A percentile compares a stretch with the other conserved stretches of the same genome.
Conservation (phyloP, 2,329 filamentous ascomycete genomes). For the Microdochium bolleyi region DNA sequence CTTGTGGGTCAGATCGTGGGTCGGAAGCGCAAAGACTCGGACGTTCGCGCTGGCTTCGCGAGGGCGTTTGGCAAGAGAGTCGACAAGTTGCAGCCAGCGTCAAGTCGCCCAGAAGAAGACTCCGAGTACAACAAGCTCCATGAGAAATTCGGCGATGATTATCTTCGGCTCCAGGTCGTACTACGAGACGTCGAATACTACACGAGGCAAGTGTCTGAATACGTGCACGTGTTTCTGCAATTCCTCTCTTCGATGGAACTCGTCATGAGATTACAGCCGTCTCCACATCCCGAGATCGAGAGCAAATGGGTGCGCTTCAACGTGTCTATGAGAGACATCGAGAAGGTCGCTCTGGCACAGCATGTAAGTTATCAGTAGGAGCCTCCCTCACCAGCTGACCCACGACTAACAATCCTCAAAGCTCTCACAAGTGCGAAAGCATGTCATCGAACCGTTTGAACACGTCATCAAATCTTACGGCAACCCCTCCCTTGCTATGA, state of each 20-base stretch:
- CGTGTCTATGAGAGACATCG: conserved; percentile 77
- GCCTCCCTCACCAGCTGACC: conserved; percentile 3
- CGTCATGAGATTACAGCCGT: conserved; percentile 65
- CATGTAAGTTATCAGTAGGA: conserved; percentile 51
- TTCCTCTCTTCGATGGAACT: conserved; percentile 77
- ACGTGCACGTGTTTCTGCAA: conserved; percentile 73
- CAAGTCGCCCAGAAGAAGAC: conserved; percentile 62
- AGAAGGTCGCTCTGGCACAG: conserved; percentile 73
- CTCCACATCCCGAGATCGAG: conserved; percentile 75
- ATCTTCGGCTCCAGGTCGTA: conserved; percentile 84
- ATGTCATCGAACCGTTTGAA: conserved; percentile 79
- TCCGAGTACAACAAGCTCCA: conserved; percentile 71
- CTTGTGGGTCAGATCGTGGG: conserved; percentile 83
- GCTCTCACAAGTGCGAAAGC: conserved; percentile 63
- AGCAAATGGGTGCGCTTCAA: conserved; percentile 93
- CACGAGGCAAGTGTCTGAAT: conserved; percentile 70
- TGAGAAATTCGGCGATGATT: conserved; percentile 86
- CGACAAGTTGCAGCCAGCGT: conserved; percentile 68
- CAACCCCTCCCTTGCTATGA: conserved; percentile 81
- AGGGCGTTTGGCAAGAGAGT: conserved; percentile 86
- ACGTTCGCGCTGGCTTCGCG: conserved; percentile 74
- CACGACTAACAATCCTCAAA: conserved; percentile 21
- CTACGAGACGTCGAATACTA: conserved; percentile 93
- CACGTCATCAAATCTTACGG: conserved; percentile 72
- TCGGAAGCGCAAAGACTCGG: conserved; percentile 80